Conservation (phyloP, 768 basidiomycete genomes). For the Hygrophoropsis aurantiaca region DNA sequence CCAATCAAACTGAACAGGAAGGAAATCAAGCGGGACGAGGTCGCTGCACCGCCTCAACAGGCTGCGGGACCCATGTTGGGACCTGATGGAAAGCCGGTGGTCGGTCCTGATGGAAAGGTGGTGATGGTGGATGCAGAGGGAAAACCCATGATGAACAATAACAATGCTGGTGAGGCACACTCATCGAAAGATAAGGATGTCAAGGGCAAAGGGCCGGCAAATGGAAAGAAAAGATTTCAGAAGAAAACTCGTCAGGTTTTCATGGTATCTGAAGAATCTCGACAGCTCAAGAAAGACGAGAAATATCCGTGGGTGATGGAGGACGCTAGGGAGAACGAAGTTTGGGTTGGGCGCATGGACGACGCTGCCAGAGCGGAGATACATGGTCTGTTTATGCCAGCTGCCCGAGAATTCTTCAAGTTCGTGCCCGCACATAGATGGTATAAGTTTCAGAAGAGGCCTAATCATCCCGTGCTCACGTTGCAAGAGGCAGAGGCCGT, state of each 20-base stretch:
- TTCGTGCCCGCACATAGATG: conserved; percentile 86
- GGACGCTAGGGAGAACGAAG: conserved; percentile 66
- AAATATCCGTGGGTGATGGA: conserved; percentile 92
- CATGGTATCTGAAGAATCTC: conserved; percentile 72
- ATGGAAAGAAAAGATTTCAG: conserved; percentile 72
- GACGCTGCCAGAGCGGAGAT: conserved; percentile 70
- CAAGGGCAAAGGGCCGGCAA: conserved; percentile 44
- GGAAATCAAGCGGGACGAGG: conserved; percentile 59
- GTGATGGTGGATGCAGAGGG: conserved; percentile 85
- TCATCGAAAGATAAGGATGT: conserved; percentile 30
- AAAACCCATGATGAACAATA: conserved; percentile 55
- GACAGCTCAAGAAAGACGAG: conserved; percentile 83
- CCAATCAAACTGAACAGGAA: conserved; percentile 90
- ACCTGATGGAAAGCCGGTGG: conserved; percentile 80
- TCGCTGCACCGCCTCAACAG: conserved; percentile 37
- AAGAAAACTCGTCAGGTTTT: conserved; percentile 85
- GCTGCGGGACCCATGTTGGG: conserved; percentile 77
- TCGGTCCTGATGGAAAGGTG: conserved; percentile 71
- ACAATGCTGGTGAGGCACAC: conserved; percentile 27
- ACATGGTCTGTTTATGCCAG: conserved; percentile 83
- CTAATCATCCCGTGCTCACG: conserved; percentile 69
- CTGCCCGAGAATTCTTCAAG: conserved; percentile 78
- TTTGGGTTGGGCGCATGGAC: conserved; percentile 83
- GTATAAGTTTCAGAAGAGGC: conserved; percentile 91
- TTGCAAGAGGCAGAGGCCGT: conserved; percentile 67